Percentiles rank a stretch among this genome's conserved stretches.
These are phyloP conservation scores for Zizania latifolia DNA, from an alignment of 176 grass and related monocot genomes.

Conservation along the genomic window DNA sequence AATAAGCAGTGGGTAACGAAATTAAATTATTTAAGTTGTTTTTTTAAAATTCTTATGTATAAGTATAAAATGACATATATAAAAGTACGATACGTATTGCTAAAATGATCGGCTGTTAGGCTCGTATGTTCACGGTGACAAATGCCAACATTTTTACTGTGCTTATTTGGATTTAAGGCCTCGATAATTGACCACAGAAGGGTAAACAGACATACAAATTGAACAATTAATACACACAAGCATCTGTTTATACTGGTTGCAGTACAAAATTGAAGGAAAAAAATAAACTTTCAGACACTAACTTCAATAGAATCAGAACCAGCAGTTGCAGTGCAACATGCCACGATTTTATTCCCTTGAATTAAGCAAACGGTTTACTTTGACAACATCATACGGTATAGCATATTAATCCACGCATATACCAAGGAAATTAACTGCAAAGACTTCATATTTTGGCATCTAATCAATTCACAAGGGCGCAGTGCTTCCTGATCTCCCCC, in stretches of 20 bases:
- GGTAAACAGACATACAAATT: background rate
- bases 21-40: too few species aligned
- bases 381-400: background rate
- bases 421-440: background rate
- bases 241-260: background rate
- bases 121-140: background rate
- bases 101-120: too few species aligned
- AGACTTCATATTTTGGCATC: background rate
- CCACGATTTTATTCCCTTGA: background rate
- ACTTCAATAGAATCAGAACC: background rate
- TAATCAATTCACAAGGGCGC: conserved; percentile 52
- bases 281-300: background rate
- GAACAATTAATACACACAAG: background rate
- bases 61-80: too few species aligned
- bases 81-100: too few species aligned
- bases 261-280: background rate
- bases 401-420: background rate
- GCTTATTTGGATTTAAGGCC: background rate
- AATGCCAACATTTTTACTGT: background rate
- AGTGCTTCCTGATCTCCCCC: conserved; percentile 72
- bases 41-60: too few species aligned
- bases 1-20: too few species aligned
- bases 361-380: conserved; percentile 17
- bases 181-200: background rate
- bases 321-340: background rate